Conservation (phyloP, 2,329 filamentous ascomycete genomes). For the Fusarium sp. region DNA sequence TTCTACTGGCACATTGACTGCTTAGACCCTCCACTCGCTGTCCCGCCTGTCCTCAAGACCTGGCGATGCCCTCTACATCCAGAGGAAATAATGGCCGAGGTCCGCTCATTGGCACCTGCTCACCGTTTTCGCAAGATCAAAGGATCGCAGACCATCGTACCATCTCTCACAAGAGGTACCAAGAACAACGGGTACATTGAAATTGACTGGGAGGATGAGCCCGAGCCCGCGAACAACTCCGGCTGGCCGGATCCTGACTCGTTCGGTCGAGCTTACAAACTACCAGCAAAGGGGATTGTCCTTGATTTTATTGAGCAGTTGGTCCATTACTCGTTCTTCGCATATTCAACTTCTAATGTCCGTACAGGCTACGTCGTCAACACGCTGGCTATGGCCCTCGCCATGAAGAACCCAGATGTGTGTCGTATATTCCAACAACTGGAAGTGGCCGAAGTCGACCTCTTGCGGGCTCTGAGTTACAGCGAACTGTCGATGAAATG, state of each 20-base stretch:
- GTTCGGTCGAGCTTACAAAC: slow-evolving; percentile 71
- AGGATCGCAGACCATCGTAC: slow-evolving; percentile 60
- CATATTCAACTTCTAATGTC: slow-evolving; percentile 20
- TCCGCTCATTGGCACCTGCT: slow-evolving; percentile 67
- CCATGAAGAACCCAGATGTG: slow-evolving; percentile 44
- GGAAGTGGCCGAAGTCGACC: slow-evolving; percentile 31
- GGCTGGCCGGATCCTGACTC: slow-evolving; percentile 67
- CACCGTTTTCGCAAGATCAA: slow-evolving; percentile 71
- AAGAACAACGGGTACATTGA: slow-evolving; percentile 78
- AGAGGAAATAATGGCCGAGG: slow-evolving; percentile 74
- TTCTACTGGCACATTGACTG: slow-evolving; percentile 94
- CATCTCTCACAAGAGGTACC: slow-evolving; percentile 69
- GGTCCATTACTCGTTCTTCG: slow-evolving; percentile 42
- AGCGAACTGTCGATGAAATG: slow-evolving; percentile 66
- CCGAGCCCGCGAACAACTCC: slow-evolving; percentile 63
- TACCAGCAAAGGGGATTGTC: slow-evolving; percentile 72
- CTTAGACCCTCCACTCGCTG: slow-evolving; percentile 82
- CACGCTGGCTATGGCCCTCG: slow-evolving; percentile 50
- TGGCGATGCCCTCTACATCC: slow-evolving; percentile 93
- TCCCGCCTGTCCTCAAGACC: slow-evolving; percentile 77
- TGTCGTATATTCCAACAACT: slow-evolving; percentile 41
- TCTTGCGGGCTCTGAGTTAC: slow-evolving; percentile 48
- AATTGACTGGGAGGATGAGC: slow-evolving; percentile 67
- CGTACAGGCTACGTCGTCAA: slow-evolving; percentile 48
- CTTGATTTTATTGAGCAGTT: slow-evolving; percentile 76